Evolutionary conservation across 352 stramenopile genomes (phyloP).

Genomic region (Pythium guiyangense): DNA sequence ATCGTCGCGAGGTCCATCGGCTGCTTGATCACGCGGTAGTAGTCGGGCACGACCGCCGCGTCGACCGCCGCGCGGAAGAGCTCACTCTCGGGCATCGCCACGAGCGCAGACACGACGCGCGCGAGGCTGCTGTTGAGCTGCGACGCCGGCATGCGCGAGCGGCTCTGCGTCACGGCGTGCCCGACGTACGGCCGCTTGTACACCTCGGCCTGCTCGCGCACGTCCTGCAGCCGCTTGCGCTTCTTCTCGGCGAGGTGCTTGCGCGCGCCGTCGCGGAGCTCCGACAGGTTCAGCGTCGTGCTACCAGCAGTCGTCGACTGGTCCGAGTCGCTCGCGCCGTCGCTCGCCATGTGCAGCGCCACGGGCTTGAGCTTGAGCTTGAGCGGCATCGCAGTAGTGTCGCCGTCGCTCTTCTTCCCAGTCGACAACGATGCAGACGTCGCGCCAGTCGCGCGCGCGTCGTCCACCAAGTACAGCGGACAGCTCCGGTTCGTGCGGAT

Average conservation of each 20-base stretch:
- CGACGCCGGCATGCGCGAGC: slow-evolving; percentile 69
- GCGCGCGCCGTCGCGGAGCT: no score
- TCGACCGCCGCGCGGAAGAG: slow-evolving; percentile 72
- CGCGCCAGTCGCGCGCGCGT: no score
- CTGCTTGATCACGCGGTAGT: slow-evolving; percentile 84
- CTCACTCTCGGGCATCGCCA: slow-evolving; percentile 77
- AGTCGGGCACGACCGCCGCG: slow-evolving; percentile 54
- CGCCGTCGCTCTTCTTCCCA: no score
- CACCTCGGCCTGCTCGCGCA: slow-evolving; percentile 68
- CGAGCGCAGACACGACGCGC: slow-evolving; percentile 53
- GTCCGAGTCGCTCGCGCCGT: no score
- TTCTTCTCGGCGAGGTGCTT: slow-evolving; percentile 81
- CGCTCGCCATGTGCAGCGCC: no score
- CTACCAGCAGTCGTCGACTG: no score
- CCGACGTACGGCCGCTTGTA: slow-evolving; percentile 83
- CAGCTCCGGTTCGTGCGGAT: no score
- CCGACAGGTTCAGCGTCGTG: no score
- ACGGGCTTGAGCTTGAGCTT: no score
- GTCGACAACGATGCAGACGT: no score
- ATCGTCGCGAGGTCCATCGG: slow-evolving; percentile 78
- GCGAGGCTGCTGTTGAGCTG: slow-evolving; percentile 67
- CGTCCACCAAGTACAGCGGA: no score
- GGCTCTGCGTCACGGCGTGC: slow-evolving; percentile 64
- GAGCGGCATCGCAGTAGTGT: no score
- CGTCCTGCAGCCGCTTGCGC: slow-evolving; percentile 66